Conservation (phyloP, 2,329 filamentous ascomycete genomes). For the Coleophoma crateriformis region DNA sequence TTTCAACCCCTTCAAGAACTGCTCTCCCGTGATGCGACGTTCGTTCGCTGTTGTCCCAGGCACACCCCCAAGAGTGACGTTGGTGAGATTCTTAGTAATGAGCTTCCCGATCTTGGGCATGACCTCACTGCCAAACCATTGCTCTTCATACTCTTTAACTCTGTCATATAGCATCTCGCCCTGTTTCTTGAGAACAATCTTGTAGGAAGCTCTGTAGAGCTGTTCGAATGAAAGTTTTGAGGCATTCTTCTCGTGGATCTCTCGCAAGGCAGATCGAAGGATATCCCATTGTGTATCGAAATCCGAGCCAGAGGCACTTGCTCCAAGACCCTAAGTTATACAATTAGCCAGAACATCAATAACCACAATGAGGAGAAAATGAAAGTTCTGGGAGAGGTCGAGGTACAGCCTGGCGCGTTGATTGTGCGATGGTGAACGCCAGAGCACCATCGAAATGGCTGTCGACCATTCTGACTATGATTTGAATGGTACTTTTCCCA, state of each 20-base stretch:
- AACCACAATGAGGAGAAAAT: no score
- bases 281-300: slow-evolving; percentile 83
- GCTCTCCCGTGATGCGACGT: slow-evolving; percentile 73
- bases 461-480: neutral
- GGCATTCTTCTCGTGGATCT: slow-evolving; percentile 91
- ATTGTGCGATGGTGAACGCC: neutral
- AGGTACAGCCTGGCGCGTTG: no score
- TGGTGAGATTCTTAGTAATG: slow-evolving; percentile 64
- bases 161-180: slow-evolving; percentile 75
- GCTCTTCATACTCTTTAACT: slow-evolving; percentile 74
- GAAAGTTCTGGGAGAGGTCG: no score
- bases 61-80: slow-evolving; percentile 48
- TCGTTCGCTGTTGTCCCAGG: slow-evolving; percentile 66
- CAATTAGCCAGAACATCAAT: neutral
- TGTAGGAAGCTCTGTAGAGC: slow-evolving; percentile 89
- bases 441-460: neutral
- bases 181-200: slow-evolving; percentile 85
- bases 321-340: slow-evolving; percentile 42
- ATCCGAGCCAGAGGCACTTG: slow-evolving; percentile 57
- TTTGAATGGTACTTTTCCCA: no score
- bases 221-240: slow-evolving; percentile 90
- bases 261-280: slow-evolving; percentile 69
- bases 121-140: slow-evolving; percentile 73
- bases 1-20: slow-evolving; percentile 71
- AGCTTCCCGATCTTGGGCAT: slow-evolving; percentile 64